A percentile compares a stretch with the other conserved stretches of the same genome.
Conservation (phyloP, 495 filamentous ascomycete species). For the Penicillium pancosmium region DNA sequence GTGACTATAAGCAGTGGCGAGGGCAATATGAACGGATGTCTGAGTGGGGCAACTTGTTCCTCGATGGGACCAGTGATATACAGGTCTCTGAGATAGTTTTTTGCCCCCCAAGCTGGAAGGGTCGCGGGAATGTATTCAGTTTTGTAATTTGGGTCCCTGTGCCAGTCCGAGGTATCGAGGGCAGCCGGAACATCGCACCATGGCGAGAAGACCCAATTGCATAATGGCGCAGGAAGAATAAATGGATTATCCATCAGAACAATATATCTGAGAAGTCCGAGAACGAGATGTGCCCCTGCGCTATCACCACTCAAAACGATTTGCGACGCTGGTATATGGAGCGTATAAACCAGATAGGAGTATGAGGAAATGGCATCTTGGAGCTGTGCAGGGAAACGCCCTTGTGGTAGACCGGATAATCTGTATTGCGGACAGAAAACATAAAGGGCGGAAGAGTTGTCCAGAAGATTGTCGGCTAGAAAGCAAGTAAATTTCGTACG, state of each 20-base stretch:
- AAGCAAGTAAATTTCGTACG: slow-evolving; percentile 24
- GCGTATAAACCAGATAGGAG: slow-evolving; percentile 35
- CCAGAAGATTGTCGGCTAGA: slow-evolving; percentile 38
- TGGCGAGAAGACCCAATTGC: slow-evolving; percentile 39
- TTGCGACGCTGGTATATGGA: slow-evolving; percentile 30
- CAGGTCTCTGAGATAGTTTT: slow-evolving; percentile 27
- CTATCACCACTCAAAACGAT: slow-evolving; percentile 51
- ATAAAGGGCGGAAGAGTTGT: slow-evolving; percentile 25
- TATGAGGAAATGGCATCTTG: slow-evolving; percentile 51
- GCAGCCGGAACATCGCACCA: slow-evolving; percentile 36
- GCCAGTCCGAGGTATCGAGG: slow-evolving; percentile 11
- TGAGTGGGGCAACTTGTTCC: slow-evolving; percentile 36
- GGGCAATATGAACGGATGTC: slow-evolving; percentile 37
- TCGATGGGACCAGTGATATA: slow-evolving; percentile 18
- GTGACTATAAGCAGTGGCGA: slow-evolving; percentile 40
- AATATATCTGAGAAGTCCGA: slow-evolving; percentile 42
- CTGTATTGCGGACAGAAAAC: slow-evolving; percentile 43
- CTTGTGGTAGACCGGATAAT: slow-evolving; percentile 31
- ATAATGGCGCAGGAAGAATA: slow-evolving; percentile 23
- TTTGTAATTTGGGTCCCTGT: slow-evolving; percentile 33
- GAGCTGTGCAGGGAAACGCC: slow-evolving; percentile 46
- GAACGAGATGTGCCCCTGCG: slow-evolving; percentile 43
- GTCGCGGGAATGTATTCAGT: slow-evolving; percentile 37
- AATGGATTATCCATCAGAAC: slow-evolving; percentile 10
- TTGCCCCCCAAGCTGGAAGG: slow-evolving; percentile 39